These are phyloP conservation scores for Penicillium angulare DNA, from an alignment of 495 filamentous ascomycete species.

Conservation along the genomic window DNA sequence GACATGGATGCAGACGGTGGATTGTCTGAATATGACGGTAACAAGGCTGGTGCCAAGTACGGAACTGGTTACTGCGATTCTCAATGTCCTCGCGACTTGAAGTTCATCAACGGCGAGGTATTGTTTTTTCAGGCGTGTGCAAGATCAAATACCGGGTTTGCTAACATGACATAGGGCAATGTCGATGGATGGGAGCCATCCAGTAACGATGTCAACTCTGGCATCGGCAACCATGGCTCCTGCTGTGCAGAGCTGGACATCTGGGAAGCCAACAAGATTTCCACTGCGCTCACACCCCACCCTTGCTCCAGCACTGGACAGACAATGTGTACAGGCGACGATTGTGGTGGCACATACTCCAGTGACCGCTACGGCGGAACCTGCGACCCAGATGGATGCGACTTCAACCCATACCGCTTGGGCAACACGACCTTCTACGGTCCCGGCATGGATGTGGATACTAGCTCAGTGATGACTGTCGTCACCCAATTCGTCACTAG, in stretches of 20 bases:
- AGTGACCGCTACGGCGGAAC: constrained; percentile 48
- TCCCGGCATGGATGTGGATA: constrained; percentile 59
- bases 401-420: constrained; percentile 74
- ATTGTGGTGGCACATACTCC: constrained; percentile 53
- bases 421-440: constrained; percentile 65
- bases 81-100: constrained; percentile 63
- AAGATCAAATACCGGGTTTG: no score
- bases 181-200: constrained; percentile 59
- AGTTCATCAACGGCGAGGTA: constrained; percentile 64
- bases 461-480: constrained; percentile 61
- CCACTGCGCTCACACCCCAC: constrained; percentile 61
- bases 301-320: constrained; percentile 56
- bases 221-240: constrained; percentile 57
- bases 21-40: constrained; percentile 45
- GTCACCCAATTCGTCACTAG: constrained; percentile 69
- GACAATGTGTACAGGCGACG: constrained; percentile 55
- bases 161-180: no score
- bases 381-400: constrained; percentile 77
- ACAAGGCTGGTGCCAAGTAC: constrained; percentile 67
- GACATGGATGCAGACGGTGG: constrained; percentile 66
- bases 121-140: no score
- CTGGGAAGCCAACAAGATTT: constrained; percentile 65
- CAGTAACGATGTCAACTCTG: constrained; percentile 57
- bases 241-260: constrained; percentile 77
- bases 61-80: constrained; percentile 77